phyloP scores from a whole-genome alignment of 2,329 filamentous ascomycete genomes.

The Aspergillus melleus region DNA sequence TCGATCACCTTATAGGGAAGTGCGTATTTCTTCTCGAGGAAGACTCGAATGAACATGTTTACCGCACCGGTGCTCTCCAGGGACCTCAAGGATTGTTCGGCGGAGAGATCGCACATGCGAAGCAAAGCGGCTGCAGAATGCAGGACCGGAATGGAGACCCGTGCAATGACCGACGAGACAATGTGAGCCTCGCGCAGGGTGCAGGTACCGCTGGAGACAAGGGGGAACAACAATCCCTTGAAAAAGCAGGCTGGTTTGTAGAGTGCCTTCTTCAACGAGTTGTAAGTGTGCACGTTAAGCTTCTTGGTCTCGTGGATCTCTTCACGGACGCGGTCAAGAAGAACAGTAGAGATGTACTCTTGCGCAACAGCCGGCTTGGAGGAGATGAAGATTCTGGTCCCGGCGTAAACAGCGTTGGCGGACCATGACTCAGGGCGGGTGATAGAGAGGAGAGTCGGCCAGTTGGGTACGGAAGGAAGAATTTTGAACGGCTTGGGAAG shows the following conservation, averaged over 20 bases:
- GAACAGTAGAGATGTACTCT: slow-evolving; percentile 79
- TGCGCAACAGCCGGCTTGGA: slow-evolving; percentile 77
- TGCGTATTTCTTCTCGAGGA: slow-evolving; percentile 96
- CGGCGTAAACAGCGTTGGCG: slow-evolving; percentile 80
- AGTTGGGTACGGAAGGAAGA: slow-evolving; percentile 85
- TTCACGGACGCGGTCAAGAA: slow-evolving; percentile 87
- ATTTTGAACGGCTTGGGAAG: slow-evolving; percentile 98
- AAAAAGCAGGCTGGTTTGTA: slow-evolving; percentile 97
- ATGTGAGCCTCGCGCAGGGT: slow-evolving; percentile 91
- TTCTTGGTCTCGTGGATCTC: slow-evolving; percentile 94
- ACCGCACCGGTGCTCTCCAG: slow-evolving; percentile 87
- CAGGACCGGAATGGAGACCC: slow-evolving; percentile 84
- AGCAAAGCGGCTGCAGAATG: slow-evolving; percentile 92
- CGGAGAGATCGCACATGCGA: slow-evolving; percentile 89
- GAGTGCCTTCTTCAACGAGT: slow-evolving; percentile 83
- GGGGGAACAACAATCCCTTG: slow-evolving; percentile 90
- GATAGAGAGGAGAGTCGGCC: slow-evolving; percentile 82
- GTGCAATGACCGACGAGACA: slow-evolving; percentile 78
- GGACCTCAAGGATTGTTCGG: slow-evolving; percentile 74
- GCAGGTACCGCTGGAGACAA: slow-evolving; percentile 82
- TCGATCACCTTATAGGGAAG: slow-evolving; percentile 94
- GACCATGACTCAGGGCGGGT: slow-evolving; percentile 80
- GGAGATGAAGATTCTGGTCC: slow-evolving; percentile 89
- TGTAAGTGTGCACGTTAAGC: slow-evolving; percentile 93
- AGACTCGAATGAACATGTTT: slow-evolving; percentile 90